Evolutionary conservation across 2,329 filamentous ascomycete genomes (phyloP).

Genomic region (Aspergillaceae sp.): DNA sequence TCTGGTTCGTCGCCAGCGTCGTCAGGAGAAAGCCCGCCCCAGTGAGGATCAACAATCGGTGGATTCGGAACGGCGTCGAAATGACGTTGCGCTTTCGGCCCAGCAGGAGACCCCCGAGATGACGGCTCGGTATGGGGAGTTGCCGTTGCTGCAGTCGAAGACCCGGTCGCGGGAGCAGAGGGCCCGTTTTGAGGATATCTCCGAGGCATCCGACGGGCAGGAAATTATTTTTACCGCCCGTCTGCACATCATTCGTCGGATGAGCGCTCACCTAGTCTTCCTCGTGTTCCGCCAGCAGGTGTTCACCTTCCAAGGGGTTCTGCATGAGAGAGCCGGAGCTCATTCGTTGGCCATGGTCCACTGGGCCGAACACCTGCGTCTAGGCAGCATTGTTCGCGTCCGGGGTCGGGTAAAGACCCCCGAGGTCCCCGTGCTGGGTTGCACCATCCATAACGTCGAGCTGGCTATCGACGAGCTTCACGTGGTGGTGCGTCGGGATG

Average conservation of each 20-base stretch:
- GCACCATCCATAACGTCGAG: slow-evolving; percentile 67
- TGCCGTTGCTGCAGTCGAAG: slow-evolving; percentile 51
- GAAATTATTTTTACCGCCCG: slow-evolving; percentile 61
- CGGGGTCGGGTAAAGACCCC: slow-evolving; percentile 65
- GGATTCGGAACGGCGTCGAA: slow-evolving; percentile 29
- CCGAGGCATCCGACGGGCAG: slow-evolving; percentile 46
- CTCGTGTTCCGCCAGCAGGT: slow-evolving; percentile 78
- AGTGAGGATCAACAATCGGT: slow-evolving; percentile 38
- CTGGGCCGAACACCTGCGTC: slow-evolving; percentile 75
- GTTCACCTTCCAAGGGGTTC: slow-evolving; percentile 73
- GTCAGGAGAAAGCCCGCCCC: slow-evolving; percentile 31
- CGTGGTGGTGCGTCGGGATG: slow-evolving; percentile 52
- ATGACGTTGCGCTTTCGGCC: slow-evolving; percentile 38
- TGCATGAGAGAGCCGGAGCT: slow-evolving; percentile 52
- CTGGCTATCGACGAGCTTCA: slow-evolving; percentile 60
- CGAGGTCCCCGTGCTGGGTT: slow-evolving; percentile 64
- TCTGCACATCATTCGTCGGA: slow-evolving; percentile 68
- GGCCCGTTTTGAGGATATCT: slow-evolving; percentile 45
- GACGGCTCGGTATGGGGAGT: slow-evolving; percentile 49
- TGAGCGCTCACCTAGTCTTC: slow-evolving; percentile 78
- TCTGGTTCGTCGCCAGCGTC: slow-evolving; percentile 32
- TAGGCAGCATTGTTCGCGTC: slow-evolving; percentile 71
- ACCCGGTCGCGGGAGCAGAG: slow-evolving; percentile 42
- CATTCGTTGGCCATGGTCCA: slow-evolving; percentile 69
- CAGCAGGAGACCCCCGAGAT: slow-evolving; percentile 51